Conservation (phyloP, 1,139 yeast species). For the Yamadazyma epiphylla region DNA sequence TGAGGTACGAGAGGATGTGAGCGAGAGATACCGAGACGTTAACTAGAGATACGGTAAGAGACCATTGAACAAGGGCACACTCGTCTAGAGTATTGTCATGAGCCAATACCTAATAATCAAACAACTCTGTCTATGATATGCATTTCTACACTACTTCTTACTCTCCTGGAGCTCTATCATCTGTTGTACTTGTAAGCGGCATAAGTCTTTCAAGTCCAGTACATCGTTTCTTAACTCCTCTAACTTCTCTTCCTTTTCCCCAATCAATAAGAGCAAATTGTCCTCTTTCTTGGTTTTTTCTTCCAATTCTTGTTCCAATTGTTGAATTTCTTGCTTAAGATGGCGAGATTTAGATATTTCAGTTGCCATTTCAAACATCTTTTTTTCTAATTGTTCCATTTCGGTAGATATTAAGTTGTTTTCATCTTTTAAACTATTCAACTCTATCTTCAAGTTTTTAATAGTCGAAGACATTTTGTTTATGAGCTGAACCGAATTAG, state of each 20-base stretch:
- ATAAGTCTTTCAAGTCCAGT: constrained; percentile 77
- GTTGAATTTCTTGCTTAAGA: constrained; percentile 47
- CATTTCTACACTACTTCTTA: constrained; percentile 1
- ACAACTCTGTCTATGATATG: no score
- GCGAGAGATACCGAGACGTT: no score
- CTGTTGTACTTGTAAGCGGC: constrained; percentile 81
- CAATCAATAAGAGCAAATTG: constrained; percentile 69
- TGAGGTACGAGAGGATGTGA: neutral
- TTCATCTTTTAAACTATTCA: constrained; percentile 63
- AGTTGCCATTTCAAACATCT: constrained; percentile 40
- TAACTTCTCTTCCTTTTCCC: constrained; percentile 84
- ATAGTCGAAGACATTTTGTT: constrained; percentile 73
- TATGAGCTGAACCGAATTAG: constrained; percentile 48
- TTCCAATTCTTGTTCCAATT: constrained; percentile 30
- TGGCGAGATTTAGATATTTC: constrained; percentile 15
- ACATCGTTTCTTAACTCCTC: constrained; percentile 88
- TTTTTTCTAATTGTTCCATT: constrained; percentile 65
- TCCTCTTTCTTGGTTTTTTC: constrained; percentile 44
- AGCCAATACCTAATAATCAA: no score
- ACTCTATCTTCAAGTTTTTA: constrained; percentile 75
- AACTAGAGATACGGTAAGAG: no score
- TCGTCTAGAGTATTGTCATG: no score
- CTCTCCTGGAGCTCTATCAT: constrained; percentile 62
- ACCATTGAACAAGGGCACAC: no score
- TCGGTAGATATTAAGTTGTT: constrained; percentile 49